These are phyloP conservation scores for Backusella circina DNA, from an alignment of 192 early-diverging fungal species.

Conservation along the genomic window DNA sequence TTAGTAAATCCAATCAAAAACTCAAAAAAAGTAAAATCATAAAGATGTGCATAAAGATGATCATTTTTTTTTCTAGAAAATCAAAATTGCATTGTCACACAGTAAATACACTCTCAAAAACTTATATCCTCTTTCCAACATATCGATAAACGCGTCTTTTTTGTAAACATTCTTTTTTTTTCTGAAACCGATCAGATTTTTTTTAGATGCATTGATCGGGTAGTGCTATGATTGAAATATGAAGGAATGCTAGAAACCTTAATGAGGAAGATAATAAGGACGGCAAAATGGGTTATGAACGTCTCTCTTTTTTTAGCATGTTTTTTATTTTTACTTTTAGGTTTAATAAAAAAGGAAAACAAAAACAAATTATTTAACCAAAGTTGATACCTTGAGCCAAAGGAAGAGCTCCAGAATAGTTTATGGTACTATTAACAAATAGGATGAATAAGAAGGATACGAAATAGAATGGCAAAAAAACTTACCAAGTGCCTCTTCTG, in stretches of 20 bases:
- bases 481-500: constrained; percentile 64
- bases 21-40: neutral
- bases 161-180: neutral
- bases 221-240: neutral
- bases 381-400: constrained; percentile 97
- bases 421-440: constrained; percentile 54
- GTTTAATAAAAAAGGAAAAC: neutral
- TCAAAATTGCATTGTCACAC: neutral
- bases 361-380: constrained; percentile 47
- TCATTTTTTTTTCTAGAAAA: neutral
- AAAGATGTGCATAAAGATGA: neutral
- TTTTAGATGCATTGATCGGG: neutral
- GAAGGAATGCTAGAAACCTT: neutral
- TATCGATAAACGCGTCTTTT: neutral
- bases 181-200: neutral
- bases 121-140: neutral
- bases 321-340: neutral
- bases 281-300: neutral
- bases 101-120: neutral
- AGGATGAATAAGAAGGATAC: constrained; percentile 16
- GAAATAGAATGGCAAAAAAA: neutral
- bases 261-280: neutral
- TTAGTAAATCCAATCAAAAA: neutral
- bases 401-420: constrained; percentile 82
- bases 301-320: neutral